Base-by-base conservation (phyloP, 2,329 filamentous ascomycete genomes). In the Microascus cirrosus region DNA sequence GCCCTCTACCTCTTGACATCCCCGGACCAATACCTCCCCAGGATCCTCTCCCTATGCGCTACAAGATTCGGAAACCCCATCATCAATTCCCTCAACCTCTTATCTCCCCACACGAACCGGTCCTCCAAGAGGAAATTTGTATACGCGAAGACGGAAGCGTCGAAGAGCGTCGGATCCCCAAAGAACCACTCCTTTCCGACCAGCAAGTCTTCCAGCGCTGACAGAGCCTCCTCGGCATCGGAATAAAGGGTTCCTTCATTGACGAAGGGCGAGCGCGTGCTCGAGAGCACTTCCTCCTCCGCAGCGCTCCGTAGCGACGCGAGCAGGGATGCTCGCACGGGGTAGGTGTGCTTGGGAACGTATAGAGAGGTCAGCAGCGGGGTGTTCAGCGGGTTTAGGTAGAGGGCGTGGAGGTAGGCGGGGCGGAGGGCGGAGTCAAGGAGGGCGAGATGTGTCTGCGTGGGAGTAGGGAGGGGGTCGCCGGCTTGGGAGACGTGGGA, bases 121-220 rank as follows among this genome's bases (percentile, higher is more conserved):
- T 84, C 78, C 60, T 88, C 83, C 56, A 95, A 72, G 56, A 97
- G 75, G 55, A 95, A 74, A 69, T 95, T 84, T 0, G 89, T 92
- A 70, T 96, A 99, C 3, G 90, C 85, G 72, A 96, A 97, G 2
- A 97, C 82, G 57, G 83, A 84, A 7, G 93, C 92, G 71, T 99
- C 94, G 64, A 97, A 93, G 25, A 93, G 67, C 0, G 85, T 83
- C 0, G 93, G 90, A 68, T 34, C 70, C 55, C 59, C 74, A 59
- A 81, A 81, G 67, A 83, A 83, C 77, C 77, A 82, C 2, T 64
- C 63, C 1, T 67, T 64, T 12, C 69, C 64, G 6, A 65, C 57
- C 7, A 79, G 59, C 2, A 69, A 63, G 2, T 73, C 73, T 7
- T 56, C 52, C 5, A 84, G 70, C 10, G 79, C 75, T 10, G 62